phyloP scores from a whole-genome alignment of 2,329 filamentous ascomycete genomes.

The Pezicula rhizophila region DNA sequence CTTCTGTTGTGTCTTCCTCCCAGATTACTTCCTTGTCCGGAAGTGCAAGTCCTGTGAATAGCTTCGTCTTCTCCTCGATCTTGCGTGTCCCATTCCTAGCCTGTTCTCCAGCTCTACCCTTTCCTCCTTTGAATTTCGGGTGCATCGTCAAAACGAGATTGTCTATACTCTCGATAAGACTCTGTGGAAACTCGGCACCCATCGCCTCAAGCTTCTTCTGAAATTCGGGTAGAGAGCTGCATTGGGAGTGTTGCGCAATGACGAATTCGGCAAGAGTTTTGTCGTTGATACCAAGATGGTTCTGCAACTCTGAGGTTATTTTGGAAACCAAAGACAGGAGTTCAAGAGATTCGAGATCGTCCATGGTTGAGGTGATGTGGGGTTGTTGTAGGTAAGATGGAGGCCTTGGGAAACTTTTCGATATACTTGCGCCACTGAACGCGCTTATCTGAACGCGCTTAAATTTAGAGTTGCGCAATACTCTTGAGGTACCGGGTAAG shows the following conservation, averaged over 20 bases:
- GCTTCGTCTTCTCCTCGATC: conserved; percentile 67
- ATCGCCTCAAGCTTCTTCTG: conserved; percentile 67
- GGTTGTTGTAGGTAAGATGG: not conserved
- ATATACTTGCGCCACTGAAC: too few species aligned
- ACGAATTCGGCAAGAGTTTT: conserved; percentile 96
- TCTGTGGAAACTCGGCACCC: conserved; percentile 77
- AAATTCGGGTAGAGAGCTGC: conserved; percentile 65
- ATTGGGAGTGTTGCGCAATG: conserved; percentile 81
- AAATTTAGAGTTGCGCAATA: too few species aligned
- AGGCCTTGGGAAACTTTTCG: not conserved
- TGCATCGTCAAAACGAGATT: conserved; percentile 85
- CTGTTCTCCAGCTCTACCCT: conserved; percentile 31
- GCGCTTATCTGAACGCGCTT: too few species aligned
- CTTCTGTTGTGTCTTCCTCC: conserved; percentile 39
- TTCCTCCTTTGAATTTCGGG: conserved; percentile 70
- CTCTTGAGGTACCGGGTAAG: too few species aligned
- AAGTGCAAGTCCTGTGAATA: conserved; percentile 87
- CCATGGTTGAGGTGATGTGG: conserved; percentile 19
- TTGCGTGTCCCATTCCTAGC: conserved; percentile 36
- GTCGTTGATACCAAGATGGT: conserved; percentile 85
- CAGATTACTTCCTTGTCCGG: conserved; percentile 66
- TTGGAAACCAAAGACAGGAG: conserved; percentile 90
- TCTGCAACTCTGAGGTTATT: conserved; percentile 89
- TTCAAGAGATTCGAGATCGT: conserved; percentile 82
- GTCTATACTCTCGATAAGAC: conserved; percentile 86